Evolutionary conservation across 257 asterid genomes (phyloP).

Genomic region (Solanum medicagineum): DNA sequence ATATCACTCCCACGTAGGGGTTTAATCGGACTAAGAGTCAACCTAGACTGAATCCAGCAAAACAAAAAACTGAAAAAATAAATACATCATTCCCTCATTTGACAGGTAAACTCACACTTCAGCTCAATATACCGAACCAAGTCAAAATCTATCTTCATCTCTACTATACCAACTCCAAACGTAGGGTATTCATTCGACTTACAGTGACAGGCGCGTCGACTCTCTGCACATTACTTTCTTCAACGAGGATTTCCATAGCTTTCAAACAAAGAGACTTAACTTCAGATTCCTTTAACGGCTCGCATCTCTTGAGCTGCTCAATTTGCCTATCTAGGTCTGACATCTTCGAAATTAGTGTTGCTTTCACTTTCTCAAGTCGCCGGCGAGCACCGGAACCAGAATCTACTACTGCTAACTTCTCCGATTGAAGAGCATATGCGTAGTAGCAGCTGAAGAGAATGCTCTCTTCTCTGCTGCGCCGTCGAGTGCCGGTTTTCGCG

Average conservation of each 20-base stretch:
- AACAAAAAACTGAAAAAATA: background rate
- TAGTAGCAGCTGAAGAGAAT: background rate
- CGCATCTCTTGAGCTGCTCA: constrained; percentile 89
- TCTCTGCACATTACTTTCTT: constrained; percentile 91
- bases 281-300: constrained; percentile 73
- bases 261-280: constrained; percentile 79
- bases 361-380: background rate
- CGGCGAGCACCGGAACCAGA: background rate
- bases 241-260: constrained; percentile 93
- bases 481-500: constrained; percentile 17
- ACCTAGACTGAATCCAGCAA: background rate
- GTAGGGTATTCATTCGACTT: background rate
- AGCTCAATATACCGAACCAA: background rate
- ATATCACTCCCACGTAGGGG: background rate
- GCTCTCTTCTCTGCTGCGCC: background rate
- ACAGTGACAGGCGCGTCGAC: constrained; percentile 96
- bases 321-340: constrained; percentile 95
- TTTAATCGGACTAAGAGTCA: constrained; percentile 20
- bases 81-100: background rate
- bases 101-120: background rate
- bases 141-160: background rate
- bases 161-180: background rate
- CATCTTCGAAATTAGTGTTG: constrained; percentile 21
- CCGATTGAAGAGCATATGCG: background rate
- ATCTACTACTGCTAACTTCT: background rate